phyloP scores from a whole-genome alignment of 1,284 basidiomycete species.

The Prillingera fragicola region DNA sequence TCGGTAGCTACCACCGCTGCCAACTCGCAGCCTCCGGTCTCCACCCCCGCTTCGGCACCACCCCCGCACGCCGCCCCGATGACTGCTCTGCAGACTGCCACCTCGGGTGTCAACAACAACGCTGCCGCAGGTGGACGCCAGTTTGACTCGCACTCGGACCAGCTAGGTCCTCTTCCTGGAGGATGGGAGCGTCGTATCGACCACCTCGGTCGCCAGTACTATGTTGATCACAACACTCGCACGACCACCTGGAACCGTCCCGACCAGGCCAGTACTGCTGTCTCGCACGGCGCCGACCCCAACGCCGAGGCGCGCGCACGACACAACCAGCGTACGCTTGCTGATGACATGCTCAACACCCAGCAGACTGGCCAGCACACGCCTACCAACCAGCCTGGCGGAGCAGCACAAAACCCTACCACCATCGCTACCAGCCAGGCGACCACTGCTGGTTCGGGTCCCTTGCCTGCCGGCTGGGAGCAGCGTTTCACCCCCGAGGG shows the following conservation, averaged over 20 bases:
- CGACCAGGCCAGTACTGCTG: conserved; percentile 50
- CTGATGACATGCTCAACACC: conserved; percentile 70
- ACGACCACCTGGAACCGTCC: conserved; percentile 88
- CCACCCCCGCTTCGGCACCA: not conserved
- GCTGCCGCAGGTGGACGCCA: conserved; percentile 54
- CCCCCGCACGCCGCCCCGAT: conserved; percentile 24
- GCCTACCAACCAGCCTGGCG: conserved; percentile 11
- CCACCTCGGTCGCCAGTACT: conserved; percentile 80
- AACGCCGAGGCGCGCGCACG: conserved; percentile 69
- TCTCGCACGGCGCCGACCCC: conserved; percentile 54
- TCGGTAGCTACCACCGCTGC: not conserved
- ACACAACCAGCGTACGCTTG: conserved; percentile 68
- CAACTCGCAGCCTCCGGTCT: not conserved
- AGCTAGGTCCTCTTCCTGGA: conserved; percentile 70
- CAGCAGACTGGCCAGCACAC: conserved; percentile 23
- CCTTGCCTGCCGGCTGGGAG: conserved; percentile 93
- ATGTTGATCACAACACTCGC: conserved; percentile 87
- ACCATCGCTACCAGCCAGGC: conserved; percentile 46
- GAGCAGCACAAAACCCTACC: not conserved
- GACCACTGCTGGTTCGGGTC: conserved; percentile 73
- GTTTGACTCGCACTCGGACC: conserved; percentile 73
- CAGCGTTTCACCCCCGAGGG: conserved; percentile 97
- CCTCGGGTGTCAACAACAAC: conserved; percentile 32
- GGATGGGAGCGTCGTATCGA: conserved; percentile 95
- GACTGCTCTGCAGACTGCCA: conserved; percentile 48